Percentiles rank a stretch among this genome's conserved stretches.
phyloP scores from a whole-genome alignment of 768 basidiomycete species.

The Clitopilus passeckerianus region DNA sequence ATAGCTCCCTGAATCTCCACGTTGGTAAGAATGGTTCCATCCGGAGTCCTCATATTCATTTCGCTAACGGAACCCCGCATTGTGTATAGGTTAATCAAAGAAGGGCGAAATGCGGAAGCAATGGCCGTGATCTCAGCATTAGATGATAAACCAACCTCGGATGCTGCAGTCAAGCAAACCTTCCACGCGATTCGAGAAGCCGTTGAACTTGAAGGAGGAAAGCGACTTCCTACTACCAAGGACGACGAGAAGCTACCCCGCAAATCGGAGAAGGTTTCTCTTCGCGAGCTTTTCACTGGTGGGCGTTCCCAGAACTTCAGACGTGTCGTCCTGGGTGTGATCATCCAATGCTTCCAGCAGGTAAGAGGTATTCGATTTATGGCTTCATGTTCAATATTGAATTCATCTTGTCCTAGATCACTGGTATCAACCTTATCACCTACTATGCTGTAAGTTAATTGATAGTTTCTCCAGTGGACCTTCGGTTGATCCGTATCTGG shows the following conservation, averaged over 20 bases:
- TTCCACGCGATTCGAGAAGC: constrained; percentile 53
- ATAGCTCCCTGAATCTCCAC: constrained; percentile 55
- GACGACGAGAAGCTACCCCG: constrained; percentile 3
- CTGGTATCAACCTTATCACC: constrained; percentile 63
- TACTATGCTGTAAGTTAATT: constrained; percentile 36
- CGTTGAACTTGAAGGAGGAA: constrained; percentile 34
- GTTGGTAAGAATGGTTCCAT: constrained; percentile 34
- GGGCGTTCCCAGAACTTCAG: constrained; percentile 61
- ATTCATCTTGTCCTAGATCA: constrained; percentile 27
- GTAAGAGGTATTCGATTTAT: constrained; percentile 8
- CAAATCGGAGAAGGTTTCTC: constrained; percentile 21
- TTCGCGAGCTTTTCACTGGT: constrained; percentile 50
- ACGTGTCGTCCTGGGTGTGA: constrained; percentile 47
- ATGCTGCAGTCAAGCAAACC: constrained; percentile 42
- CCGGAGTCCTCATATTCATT: not conserved
- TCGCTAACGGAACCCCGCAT: not conserved
- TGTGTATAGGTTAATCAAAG: constrained; percentile 44
- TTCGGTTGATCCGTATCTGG: not conserved
- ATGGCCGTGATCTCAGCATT: constrained; percentile 59
- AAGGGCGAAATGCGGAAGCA: constrained; percentile 49
- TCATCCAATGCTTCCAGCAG: constrained; percentile 65
- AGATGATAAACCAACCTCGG: constrained; percentile 44
- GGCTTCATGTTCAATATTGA: not conserved
- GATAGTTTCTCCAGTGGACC: not conserved
- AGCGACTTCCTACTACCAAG: not conserved